These are phyloP conservation scores for Aureobasidium pullulans DNA, from an alignment of 2,329 filamentous ascomycete genomes.

Conservation along the genomic window DNA sequence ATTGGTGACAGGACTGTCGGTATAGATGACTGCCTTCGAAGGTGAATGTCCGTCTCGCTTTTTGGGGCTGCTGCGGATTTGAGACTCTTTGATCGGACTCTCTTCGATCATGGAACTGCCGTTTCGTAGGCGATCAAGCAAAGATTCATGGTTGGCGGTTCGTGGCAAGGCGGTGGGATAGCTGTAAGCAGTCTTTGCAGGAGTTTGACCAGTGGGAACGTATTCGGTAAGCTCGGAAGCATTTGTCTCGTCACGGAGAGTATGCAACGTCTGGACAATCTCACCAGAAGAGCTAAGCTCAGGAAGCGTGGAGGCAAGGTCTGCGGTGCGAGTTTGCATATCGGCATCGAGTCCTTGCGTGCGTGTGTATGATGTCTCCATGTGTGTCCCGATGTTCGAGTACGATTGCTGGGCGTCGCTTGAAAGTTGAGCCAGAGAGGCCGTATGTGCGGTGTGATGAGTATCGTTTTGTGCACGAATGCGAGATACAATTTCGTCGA, in stretches of 20 bases:
- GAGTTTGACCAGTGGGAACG: conserved; percentile 75
- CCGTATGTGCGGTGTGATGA: conserved; percentile 63
- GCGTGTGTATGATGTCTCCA: conserved; percentile 60
- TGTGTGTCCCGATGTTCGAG: conserved; percentile 60
- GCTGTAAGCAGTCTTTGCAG: conserved; percentile 71
- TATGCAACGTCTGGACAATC: conserved; percentile 61
- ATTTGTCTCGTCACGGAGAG: conserved; percentile 63
- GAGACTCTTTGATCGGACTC: conserved; percentile 18
- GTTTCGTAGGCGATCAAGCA: conserved; percentile 47
- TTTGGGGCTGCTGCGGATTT: conserved; percentile 21
- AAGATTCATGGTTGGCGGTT: conserved; percentile 56
- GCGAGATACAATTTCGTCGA: conserved; percentile 83
- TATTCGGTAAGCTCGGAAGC: conserved; percentile 68
- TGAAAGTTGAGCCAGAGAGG: conserved; percentile 60
- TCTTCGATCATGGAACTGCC: conserved; percentile 18
- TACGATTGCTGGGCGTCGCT: conserved; percentile 67
- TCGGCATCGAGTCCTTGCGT: conserved; percentile 62
- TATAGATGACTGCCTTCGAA: conserved; percentile 27
- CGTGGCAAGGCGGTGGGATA: conserved; percentile 73
- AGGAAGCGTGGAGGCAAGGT: conserved; percentile 54
- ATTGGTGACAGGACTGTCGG: conserved; percentile 24
- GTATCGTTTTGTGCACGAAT: conserved; percentile 72
- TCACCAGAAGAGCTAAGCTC: conserved; percentile 48
- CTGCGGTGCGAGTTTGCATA: conserved; percentile 53
- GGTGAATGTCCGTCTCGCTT: conserved; percentile 23